Percentiles rank a stretch among this genome's conserved stretches.
Conservation (phyloP, 169 alveolate genomes). For the Plasmodium coatneyi region DNA sequence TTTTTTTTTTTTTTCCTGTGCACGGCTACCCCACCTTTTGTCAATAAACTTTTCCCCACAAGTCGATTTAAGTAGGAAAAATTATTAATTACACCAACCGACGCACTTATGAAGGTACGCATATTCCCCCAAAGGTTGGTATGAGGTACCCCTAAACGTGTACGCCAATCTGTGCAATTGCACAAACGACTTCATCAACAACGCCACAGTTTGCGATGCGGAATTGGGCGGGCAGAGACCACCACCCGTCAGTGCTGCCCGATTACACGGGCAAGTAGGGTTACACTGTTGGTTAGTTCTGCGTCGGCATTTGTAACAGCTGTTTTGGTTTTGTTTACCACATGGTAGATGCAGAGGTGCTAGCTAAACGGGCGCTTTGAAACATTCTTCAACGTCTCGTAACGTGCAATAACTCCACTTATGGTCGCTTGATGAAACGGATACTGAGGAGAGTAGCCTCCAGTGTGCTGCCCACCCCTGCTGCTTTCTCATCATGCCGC, state of each 20-base stretch:
- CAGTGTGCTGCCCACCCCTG: not conserved
- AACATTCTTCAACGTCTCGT: not conserved
- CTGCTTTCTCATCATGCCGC: not conserved
- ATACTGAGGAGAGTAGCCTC: not conserved
- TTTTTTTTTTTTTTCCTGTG: not conserved
- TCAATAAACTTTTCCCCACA: not conserved
- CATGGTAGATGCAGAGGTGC: not conserved
- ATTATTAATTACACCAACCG: not conserved
- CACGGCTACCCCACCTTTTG: not conserved
- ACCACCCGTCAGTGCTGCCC: not conserved
- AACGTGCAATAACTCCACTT: not conserved
- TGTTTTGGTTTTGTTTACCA: not conserved
- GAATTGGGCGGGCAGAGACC: not conserved
- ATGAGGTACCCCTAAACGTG: not conserved
- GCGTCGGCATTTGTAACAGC: not conserved
- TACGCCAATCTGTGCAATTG: not conserved
- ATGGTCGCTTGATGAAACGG: slow-evolving; percentile 12
- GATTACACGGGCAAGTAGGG: not conserved
- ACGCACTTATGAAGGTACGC: not conserved
- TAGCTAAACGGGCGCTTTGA: not conserved
- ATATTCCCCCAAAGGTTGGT: not conserved
- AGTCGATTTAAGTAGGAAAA: not conserved
- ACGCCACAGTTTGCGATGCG: not conserved
- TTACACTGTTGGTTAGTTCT: not conserved
- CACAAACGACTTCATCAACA: not conserved